A percentile compares a stretch with the other conserved stretches of the same genome.
These are phyloP conservation scores for Penicillium dipodomyicola DNA, from an alignment of 495 filamentous ascomycete genomes.

Conservation along the genomic window DNA sequence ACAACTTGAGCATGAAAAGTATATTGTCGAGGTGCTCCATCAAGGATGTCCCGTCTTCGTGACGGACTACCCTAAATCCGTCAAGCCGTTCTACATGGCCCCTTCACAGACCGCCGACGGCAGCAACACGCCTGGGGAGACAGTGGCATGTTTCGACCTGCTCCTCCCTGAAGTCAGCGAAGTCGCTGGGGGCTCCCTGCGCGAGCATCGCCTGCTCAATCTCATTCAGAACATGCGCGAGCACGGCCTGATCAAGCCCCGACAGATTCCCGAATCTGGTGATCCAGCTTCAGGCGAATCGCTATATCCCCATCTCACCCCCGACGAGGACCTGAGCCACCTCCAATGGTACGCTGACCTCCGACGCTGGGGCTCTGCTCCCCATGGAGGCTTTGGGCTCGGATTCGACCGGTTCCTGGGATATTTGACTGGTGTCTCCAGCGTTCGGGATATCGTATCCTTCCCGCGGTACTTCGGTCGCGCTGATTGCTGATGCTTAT, in stretches of 20 bases:
- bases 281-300: conserved; percentile 16
- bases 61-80: conserved; percentile 78
- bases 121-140: conserved; percentile 36
- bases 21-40: conserved; percentile 70
- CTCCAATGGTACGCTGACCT: conserved; percentile 95
- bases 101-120: conserved; percentile 41
- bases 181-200: conserved; percentile 87
- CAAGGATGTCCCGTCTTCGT: conserved; percentile 78
- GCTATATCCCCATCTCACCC: conserved; percentile 38
- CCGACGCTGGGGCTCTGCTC: conserved; percentile 86
- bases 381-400: conserved; percentile 94
- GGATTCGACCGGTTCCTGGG: conserved; percentile 88
- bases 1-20: conserved; percentile 91
- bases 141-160: conserved; percentile 94
- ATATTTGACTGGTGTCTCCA: conserved; percentile 80
- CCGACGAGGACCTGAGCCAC: conserved; percentile 49
- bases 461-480: conserved; percentile 91
- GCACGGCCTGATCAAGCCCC: conserved; percentile 50
- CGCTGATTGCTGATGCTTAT: conserved; percentile 69
- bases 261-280: conserved; percentile 14
- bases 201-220: conserved; percentile 76
- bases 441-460: conserved; percentile 80
- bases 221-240: conserved; percentile 72
- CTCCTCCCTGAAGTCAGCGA: conserved; percentile 87
- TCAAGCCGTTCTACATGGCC: conserved; percentile 98